phyloP scores from a whole-genome alignment of 768 basidiomycete species.

The Scleroderma bovista region DNA sequence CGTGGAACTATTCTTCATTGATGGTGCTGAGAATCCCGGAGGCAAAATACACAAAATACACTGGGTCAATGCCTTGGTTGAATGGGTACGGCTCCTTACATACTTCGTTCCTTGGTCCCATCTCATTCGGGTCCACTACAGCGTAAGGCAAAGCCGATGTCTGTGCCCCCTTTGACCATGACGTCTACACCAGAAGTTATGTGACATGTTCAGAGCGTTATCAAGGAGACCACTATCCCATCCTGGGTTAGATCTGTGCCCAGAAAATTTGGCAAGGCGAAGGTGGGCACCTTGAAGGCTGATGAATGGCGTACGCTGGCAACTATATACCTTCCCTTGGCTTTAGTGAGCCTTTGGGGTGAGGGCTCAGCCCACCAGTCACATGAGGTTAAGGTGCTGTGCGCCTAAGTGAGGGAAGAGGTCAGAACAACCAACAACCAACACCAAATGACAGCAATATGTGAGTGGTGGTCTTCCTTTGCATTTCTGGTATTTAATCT shows the following conservation, averaged over 20 bases:
- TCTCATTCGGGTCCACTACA: not conserved
- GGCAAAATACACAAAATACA: not conserved
- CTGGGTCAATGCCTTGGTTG: not conserved
- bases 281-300: constrained; percentile 32
- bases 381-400: no score
- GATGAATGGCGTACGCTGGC: constrained; percentile 30
- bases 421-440: no score
- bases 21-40: no score
- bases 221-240: constrained; percentile 1
- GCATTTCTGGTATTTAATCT: no score
- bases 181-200: not conserved
- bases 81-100: no score
- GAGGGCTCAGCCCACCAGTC: not conserved
- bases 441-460: no score
- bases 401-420: no score
- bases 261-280: constrained; percentile 15
- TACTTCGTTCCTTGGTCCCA: not conserved
- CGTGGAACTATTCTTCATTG: no score
- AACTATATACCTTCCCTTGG: constrained; percentile 30
- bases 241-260: constrained; percentile 13
- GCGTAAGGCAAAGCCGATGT: not conserved
- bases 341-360: constrained; percentile 30
- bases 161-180: not conserved
- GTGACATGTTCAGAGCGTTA: not conserved
- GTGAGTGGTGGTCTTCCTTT: no score